Conservation (phyloP, 345 rosid genomes). For the Gossypium raimondii region DNA sequence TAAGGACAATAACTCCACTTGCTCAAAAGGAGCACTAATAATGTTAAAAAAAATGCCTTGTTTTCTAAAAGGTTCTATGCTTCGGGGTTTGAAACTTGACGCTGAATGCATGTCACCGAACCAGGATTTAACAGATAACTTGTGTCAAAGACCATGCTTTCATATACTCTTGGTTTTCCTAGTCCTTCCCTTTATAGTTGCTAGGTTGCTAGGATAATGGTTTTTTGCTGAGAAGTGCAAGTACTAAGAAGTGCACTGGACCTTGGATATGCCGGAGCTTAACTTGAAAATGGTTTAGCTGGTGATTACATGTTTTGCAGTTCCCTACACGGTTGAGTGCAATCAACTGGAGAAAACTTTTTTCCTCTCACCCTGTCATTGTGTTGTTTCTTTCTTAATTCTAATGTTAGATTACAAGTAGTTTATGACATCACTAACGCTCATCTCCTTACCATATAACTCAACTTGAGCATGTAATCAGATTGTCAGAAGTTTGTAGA, state of each 20-base stretch:
- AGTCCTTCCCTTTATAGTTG: not conserved
- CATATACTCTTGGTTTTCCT: not conserved
- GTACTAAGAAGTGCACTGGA: not conserved
- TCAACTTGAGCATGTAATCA: not conserved
- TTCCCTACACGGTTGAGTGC: not conserved
- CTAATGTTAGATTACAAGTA: not conserved
- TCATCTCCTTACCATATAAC: not conserved
- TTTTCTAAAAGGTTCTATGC: not conserved
- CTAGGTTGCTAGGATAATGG: not conserved
- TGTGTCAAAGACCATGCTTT: not conserved
- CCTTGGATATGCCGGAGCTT: not conserved
- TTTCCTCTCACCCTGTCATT: not conserved
- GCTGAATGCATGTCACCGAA: not conserved
- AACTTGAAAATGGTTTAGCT: slow-evolving; percentile 3
- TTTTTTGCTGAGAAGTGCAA: not conserved
- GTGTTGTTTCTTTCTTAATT: not conserved
- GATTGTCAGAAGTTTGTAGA: not conserved
- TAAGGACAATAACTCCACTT: not conserved
- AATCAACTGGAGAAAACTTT: not conserved
- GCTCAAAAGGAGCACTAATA: not conserved
- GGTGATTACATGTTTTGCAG: not conserved
- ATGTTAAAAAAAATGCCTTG: not conserved
- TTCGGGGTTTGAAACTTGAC: not conserved
- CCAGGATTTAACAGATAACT: not conserved
- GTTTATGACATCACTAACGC: not conserved